A percentile compares a stretch with the other conserved stretches of the same genome.
These are phyloP conservation scores for Eucalyptus sp. DNA, from an alignment of 345 rosid species.

Conservation along the genomic window DNA sequence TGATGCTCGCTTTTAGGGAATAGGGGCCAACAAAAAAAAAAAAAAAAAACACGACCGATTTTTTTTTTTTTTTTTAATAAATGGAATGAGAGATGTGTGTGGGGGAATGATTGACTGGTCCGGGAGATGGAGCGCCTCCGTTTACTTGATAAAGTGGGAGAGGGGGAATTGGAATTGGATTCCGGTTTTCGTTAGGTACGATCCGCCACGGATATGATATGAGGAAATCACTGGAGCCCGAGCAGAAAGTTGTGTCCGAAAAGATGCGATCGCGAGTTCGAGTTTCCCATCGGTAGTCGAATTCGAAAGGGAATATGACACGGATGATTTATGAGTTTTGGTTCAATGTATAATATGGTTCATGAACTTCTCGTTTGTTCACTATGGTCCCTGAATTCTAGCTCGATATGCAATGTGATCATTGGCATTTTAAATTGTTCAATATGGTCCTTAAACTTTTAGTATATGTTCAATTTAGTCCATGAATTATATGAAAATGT, in stretches of 20 bases:
- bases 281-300: background rate
- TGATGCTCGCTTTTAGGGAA: no score
- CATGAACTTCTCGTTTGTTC: accelerated
- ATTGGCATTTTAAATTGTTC: no score
- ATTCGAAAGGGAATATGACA: background rate
- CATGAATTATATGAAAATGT: background rate
- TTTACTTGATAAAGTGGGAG: background rate
- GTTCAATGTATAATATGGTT: accelerated
- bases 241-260: accelerated
- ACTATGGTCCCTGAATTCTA: accelerated
- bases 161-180: background rate
- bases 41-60: no score
- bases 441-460: no score
- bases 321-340: no score
- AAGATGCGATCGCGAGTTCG: background rate
- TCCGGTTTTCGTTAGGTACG: background rate
- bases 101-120: background rate
- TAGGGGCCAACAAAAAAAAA: no score
- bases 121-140: background rate
- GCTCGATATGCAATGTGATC: accelerated
- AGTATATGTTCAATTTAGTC: accelerated
- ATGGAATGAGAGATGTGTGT: no score
- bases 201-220: background rate
- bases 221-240: background rate
- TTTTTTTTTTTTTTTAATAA: no score